Conservation (phyloP, 2,329 filamentous ascomycete genomes). For the Alternaria infectoria region DNA sequence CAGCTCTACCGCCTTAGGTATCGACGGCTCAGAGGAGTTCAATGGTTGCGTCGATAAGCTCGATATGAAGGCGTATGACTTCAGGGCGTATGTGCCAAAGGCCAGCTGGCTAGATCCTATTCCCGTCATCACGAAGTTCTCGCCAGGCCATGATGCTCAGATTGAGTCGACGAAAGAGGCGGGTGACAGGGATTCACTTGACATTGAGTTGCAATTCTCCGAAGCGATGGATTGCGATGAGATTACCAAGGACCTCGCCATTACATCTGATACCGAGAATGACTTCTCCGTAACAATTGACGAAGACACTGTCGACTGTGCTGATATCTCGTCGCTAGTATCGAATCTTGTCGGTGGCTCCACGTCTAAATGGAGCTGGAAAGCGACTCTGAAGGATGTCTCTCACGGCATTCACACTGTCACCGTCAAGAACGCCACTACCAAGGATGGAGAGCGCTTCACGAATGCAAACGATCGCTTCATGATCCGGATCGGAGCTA, state of each 20-base stretch:
- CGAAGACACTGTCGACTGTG: not conserved
- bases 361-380: conserved; percentile 49
- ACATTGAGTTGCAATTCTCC: not conserved
- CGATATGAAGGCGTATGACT: conserved; percentile 63
- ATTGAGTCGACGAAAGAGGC: conserved; percentile 59
- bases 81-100: conserved; percentile 65
- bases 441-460: conserved; percentile 47
- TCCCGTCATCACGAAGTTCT: conserved; percentile 66
- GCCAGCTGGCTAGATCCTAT: conserved; percentile 57
- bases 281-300: not conserved
- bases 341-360: not conserved
- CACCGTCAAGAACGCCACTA: conserved; percentile 62
- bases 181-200: not conserved
- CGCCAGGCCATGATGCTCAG: conserved; percentile 66
- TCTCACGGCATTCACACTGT: conserved; percentile 67
- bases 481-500: conserved; percentile 64
- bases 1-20: conserved; percentile 52
- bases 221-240: not conserved
- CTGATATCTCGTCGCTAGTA: not conserved
- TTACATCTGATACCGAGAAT: not conserved
- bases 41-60: conserved; percentile 64
- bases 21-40: conserved; percentile 44
- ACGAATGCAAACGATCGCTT: conserved; percentile 66
- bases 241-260: not conserved
- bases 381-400: conserved; percentile 60